Conservation (phyloP, 2,329 filamentous ascomycete species). For the Penicillium thymicola region DNA sequence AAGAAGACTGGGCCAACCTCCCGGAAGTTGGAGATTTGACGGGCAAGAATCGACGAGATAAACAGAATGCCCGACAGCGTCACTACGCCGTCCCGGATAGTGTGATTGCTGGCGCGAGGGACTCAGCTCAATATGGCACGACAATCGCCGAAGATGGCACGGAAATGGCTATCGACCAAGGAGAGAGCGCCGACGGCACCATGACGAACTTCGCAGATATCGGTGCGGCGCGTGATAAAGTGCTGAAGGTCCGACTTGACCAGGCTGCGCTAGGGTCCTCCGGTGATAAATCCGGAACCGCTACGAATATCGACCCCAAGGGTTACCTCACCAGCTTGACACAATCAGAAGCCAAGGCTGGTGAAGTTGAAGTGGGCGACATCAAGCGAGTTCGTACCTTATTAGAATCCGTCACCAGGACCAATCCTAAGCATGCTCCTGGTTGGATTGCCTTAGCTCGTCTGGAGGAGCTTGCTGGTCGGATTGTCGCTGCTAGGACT, state of each 20-base stretch:
- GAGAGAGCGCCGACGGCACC: slow-evolving; percentile 67
- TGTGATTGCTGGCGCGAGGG: slow-evolving; percentile 81
- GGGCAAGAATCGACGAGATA: slow-evolving; percentile 82
- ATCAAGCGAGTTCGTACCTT: slow-evolving; percentile 90
- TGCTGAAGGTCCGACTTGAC: slow-evolving; percentile 88
- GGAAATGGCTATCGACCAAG: slow-evolving; percentile 45
- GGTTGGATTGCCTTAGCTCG: slow-evolving; percentile 95
- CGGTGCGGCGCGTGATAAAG: slow-evolving; percentile 91
- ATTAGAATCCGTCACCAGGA: slow-evolving; percentile 95
- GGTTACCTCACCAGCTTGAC: slow-evolving; percentile 92
- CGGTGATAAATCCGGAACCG: slow-evolving; percentile 70
- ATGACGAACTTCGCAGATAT: slow-evolving; percentile 99
- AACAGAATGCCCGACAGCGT: slow-evolving; percentile 75
- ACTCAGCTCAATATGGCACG: slow-evolving; percentile 76
- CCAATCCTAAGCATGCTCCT: slow-evolving; percentile 89
- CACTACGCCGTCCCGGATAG: slow-evolving; percentile 98
- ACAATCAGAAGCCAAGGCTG: slow-evolving; percentile 73
- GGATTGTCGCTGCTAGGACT: slow-evolving; percentile 82
- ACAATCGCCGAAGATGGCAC: slow-evolving; percentile 79
- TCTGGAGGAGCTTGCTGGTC: slow-evolving; percentile 88
- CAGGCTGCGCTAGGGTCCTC: slow-evolving; percentile 74
- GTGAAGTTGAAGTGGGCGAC: slow-evolving; percentile 83
- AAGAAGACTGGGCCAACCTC: slow-evolving; percentile 94
- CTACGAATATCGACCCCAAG: slow-evolving; percentile 89
- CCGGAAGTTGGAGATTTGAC: slow-evolving; percentile 97